Percentiles rank a stretch among this genome's conserved stretches.
Evolutionary conservation across 345 rosid genomes (phyloP).

Genomic region (Leavenworthia alabamica): DNA sequence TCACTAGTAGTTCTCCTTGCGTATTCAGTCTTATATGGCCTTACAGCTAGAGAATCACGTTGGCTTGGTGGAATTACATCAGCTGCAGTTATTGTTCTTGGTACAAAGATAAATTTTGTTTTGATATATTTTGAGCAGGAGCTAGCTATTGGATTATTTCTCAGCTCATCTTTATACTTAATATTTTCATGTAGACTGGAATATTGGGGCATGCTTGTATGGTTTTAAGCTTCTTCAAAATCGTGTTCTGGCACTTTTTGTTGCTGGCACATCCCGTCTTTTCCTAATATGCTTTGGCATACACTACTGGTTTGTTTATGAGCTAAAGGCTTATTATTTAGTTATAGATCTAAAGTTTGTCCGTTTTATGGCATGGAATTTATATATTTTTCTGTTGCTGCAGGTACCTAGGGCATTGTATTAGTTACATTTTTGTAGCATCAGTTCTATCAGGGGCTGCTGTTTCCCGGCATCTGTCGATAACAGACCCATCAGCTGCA

Average conservation of each 20-base stretch:
- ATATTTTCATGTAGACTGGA: conserved; percentile 71
- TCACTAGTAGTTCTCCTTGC: conserved; percentile 84
- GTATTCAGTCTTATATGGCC: conserved; percentile 85
- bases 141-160: not conserved
- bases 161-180: conserved; percentile 12
- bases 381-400: conserved; percentile 18
- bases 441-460: conserved; percentile 93
- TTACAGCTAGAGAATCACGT: conserved; percentile 84
- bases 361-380: conserved; percentile 6
- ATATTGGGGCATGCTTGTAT: conserved; percentile 96
- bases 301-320: conserved; percentile 83
- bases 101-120: conserved; percentile 35
- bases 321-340: conserved; percentile 3
- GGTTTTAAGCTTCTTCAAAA: conserved; percentile 87
- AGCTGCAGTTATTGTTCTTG: conserved; percentile 89
- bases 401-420: conserved; percentile 98
- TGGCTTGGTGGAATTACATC: conserved; percentile 99
- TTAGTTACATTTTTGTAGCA: conserved; percentile 93
- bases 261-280: conserved; percentile 84
- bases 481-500: conserved; percentile 85
- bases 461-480: conserved; percentile 86
- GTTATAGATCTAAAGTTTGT: conserved; percentile 10
- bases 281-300: conserved; percentile 98
- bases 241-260: conserved; percentile 84
- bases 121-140: conserved; percentile 10